These are phyloP conservation scores for Eutrema heterophyllum DNA, from an alignment of 345 rosid genomes.

Conservation along the genomic window DNA sequence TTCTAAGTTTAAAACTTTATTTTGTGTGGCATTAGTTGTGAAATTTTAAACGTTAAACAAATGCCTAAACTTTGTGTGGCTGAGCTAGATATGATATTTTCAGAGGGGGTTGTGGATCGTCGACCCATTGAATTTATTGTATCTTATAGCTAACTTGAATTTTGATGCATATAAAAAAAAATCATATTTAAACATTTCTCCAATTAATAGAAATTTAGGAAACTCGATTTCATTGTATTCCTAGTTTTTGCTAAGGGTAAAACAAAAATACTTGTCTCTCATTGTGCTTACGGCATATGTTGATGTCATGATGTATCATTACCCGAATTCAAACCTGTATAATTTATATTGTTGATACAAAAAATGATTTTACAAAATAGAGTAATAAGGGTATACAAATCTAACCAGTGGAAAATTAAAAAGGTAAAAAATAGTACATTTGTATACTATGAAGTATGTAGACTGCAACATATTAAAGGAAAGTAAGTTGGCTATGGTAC, in stretches of 20 bases:
- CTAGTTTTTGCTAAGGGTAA: not conserved
- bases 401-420: conserved; percentile 9
- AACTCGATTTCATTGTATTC: not conserved
- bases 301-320: not conserved
- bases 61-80: no score
- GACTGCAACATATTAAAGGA: not conserved
- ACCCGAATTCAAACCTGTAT: no score
- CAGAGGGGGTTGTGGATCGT: no score
- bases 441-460: not conserved
- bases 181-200: not conserved
- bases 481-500: not conserved
- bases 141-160: not conserved
- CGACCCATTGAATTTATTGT: not conserved
- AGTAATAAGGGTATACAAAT: not conserved
- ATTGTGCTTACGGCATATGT: not conserved
- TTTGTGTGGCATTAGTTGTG: no score
- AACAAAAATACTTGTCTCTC: not conserved
- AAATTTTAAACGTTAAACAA: no score
- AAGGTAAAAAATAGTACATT: not conserved
- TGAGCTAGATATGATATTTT: no score
- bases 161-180: not conserved
- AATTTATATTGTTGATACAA: not conserved
- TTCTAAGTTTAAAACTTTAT: no score
- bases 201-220: not conserved
- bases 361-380: not conserved